Conservation (phyloP, 1,284 basidiomycete species). For the Trichosporon sp. region DNA sequence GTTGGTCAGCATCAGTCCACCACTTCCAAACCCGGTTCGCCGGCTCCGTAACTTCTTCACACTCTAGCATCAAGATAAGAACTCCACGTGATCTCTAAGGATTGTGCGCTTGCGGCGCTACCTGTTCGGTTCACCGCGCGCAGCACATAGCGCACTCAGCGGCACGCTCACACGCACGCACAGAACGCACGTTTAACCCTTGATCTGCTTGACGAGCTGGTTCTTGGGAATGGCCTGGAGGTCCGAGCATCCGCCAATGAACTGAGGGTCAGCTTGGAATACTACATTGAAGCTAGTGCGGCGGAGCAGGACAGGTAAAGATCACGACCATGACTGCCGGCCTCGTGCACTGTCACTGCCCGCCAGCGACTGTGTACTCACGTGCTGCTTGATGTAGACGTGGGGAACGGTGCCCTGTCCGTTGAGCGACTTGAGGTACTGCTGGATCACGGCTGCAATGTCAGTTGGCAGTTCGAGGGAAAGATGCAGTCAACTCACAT, state of each 20-base stretch:
- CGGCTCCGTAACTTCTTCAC: neutral
- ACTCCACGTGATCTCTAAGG: neutral
- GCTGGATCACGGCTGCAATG: conserved; percentile 41
- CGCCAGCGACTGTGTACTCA: too few species aligned
- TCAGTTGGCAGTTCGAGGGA: too few species aligned
- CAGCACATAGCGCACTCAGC: neutral
- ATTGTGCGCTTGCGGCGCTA: conserved; percentile 6
- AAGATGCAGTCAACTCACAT: too few species aligned
- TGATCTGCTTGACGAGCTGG: conserved; percentile 38
- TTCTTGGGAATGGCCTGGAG: conserved; percentile 38
- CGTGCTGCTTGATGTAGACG: conserved; percentile 41
- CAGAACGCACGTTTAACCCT: conserved; percentile 4
- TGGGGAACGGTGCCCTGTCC: conserved; percentile 47
- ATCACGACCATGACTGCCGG: too few species aligned
- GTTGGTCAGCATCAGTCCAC: neutral
- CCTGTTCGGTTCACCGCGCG: too few species aligned
- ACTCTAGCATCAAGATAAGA: neutral
- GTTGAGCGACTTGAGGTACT: conserved; percentile 40
- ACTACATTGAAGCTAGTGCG: too few species aligned
- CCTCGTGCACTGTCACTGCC: too few species aligned
- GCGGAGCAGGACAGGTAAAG: too few species aligned
- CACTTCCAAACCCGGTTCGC: conserved; percentile 20
- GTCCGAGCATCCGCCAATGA: conserved; percentile 47
- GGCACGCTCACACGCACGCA: too few species aligned
- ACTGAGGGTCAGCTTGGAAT: conserved; percentile 20